Base-by-base conservation (phyloP, 169 alveolate genomes). In the Plasmodium berghei region DNA sequence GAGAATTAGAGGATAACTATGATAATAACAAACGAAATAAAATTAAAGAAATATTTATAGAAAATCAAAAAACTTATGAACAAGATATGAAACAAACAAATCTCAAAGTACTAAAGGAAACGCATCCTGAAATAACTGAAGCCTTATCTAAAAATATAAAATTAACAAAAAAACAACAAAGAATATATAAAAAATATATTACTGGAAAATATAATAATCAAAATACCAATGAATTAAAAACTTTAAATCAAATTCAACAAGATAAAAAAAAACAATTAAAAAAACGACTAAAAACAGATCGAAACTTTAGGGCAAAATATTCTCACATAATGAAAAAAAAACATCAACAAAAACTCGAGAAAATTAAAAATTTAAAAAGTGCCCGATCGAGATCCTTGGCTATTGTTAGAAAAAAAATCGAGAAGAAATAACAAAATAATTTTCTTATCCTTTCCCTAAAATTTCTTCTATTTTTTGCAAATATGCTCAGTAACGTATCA, bases 1-100 rank as follows among this genome's bases (percentile, higher is more conserved):
- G 95, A n/a, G 95, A 92, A 66, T 40, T 92, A 52, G 95, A 92
- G 71, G 95, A 92, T 42, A 59, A 20, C 24, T 45, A 59, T 16
- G 40, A 58, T 4, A 20, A 34, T 18, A 89, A n/a, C 1, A 58
- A 14, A 20, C 59, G 8, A 42, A 6, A 14, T 3, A 26, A 20
- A 8, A 62, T 9, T 5, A 59, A 67, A 16, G 5, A 58, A 1
- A 18, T 2, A 8, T 24, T 18, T 18, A 22, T 28, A 0, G 9
- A 10, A 40, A 63, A 24, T 0, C 14, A 22, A 45, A 66, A 24
- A 26, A 89, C 45, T n/a, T 14, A 1, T 16, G 80, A 70, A 24
- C 12, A 6, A 2, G 24, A 83, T 1, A 66, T 64, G 46, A 75
- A 70, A 34, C 56, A 48, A 62, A 49, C 20, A 1, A 56, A 72